Percentiles rank a stretch among this genome's conserved stretches.
Conservation (phyloP, 306 rosid genomes). For the Cucumis melo region DNA sequence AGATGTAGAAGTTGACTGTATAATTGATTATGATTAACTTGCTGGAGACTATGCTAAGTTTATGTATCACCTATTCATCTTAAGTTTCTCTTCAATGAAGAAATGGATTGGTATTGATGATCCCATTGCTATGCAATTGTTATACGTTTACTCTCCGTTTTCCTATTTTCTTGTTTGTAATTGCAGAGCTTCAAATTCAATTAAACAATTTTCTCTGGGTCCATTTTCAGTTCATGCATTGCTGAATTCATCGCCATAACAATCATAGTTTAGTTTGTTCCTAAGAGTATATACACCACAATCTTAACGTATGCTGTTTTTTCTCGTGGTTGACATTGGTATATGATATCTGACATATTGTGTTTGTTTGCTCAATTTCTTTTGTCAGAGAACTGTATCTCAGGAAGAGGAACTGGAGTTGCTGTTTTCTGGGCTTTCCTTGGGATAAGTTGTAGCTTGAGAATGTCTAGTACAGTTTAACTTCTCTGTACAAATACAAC, state of each 20-base stretch:
- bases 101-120: too few species aligned
- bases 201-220: not conserved
- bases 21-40: too few species aligned
- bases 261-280: not conserved
- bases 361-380: not conserved
- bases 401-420: conserved; percentile 70
- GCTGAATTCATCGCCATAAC: not conserved
- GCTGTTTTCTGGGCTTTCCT: conserved; percentile 70
- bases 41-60: too few species aligned
- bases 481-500: not conserved
- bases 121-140: not conserved
- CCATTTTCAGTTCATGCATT: not conserved
- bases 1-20: too few species aligned
- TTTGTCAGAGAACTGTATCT: conserved; percentile 51
- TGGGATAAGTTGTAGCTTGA: conserved; percentile 22
- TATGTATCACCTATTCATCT: not conserved
- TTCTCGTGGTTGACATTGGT: not conserved
- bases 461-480: not conserved
- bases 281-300: not conserved
- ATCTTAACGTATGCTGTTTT: not conserved
- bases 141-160: not conserved
- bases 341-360: not conserved
- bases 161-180: too few species aligned
- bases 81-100: not conserved
- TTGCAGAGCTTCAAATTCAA: not conserved